Percentiles rank a stretch among this genome's conserved stretches.
These are phyloP conservation scores for Miamiensis avidus DNA, from an alignment of 169 alveolate genomes.

Conservation along the genomic window DNA sequence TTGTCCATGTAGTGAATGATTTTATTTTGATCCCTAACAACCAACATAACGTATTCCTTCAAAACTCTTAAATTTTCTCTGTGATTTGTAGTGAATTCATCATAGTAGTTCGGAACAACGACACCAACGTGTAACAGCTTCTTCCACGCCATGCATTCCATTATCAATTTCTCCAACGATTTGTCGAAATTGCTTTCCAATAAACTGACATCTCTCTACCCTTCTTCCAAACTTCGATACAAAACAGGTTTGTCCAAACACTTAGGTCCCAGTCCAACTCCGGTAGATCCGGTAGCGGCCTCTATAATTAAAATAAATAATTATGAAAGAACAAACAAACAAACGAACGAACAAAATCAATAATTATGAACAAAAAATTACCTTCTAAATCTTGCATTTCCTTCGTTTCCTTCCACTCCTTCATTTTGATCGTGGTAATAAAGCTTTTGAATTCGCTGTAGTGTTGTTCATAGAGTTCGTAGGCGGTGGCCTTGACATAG, in stretches of 20 bases:
- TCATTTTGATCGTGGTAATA: constrained; percentile 55
- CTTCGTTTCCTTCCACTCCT: constrained; percentile 71
- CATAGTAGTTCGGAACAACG: constrained; percentile 46
- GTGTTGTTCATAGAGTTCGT: constrained; percentile 63
- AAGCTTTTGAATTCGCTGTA: constrained; percentile 54
- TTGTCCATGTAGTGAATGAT: constrained; percentile 77
- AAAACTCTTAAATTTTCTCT: constrained; percentile 84
- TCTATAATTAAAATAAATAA: constrained; percentile 39
- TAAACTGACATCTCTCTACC: constrained; percentile 12
- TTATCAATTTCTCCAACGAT: constrained; percentile 68
- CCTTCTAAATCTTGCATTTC: constrained; percentile 45
- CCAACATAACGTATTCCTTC: constrained; percentile 88
- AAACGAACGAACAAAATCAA: neutral
- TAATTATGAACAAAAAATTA: neutral
- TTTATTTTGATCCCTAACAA: constrained; percentile 89
- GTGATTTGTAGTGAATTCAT: constrained; percentile 63
- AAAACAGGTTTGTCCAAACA: constrained; percentile 45
- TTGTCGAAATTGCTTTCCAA: constrained; percentile 89
- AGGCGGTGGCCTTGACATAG: constrained; percentile 28
- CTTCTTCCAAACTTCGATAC: constrained; percentile 38
- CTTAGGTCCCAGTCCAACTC: constrained; percentile 41
- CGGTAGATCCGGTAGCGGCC: constrained; percentile 36
- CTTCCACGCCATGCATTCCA: constrained; percentile 91
- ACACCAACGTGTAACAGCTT: constrained; percentile 83
- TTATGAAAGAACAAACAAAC: neutral